Conservation (phyloP, 192 early-diverging fungal species). For the Gonapodya sp. region DNA sequence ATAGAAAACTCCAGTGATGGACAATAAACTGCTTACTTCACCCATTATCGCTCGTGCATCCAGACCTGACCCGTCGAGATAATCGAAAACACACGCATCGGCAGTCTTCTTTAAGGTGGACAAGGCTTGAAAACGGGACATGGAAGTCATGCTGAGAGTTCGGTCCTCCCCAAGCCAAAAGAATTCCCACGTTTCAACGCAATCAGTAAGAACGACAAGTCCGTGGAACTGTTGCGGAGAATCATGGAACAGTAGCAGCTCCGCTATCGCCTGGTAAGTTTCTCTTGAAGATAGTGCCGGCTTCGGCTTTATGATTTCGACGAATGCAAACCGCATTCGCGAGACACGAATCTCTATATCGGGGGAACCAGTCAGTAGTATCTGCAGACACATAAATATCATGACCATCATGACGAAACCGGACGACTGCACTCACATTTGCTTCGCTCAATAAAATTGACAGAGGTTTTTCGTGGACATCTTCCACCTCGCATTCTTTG, state of each 20-base stretch:
- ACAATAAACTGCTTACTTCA: conserved; percentile 4
- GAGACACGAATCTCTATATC: neutral
- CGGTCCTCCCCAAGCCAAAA: conserved; percentile 3
- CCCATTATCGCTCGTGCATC: conserved; percentile 1
- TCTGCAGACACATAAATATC: conserved; percentile 4
- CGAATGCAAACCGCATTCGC: conserved; percentile 3
- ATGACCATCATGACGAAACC: conserved; percentile 4
- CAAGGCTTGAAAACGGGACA: conserved; percentile 1
- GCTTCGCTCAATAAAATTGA: conserved; percentile 4
- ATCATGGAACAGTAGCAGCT: conserved; percentile 1
- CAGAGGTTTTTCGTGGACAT: neutral
- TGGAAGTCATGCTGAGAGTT: conserved; percentile 1
- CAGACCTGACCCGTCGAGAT: conserved; percentile 3
- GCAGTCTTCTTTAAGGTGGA: conserved; percentile 4
- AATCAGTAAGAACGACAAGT: conserved; percentile 4
- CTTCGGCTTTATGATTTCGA: conserved; percentile 1
- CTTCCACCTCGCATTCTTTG: conserved; percentile 1
- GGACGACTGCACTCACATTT: conserved; percentile 1
- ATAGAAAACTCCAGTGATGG: conserved; percentile 1
- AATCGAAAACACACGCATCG: conserved; percentile 4
- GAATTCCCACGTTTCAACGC: conserved; percentile 1
- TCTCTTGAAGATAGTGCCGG: neutral
- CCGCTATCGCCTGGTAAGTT: neutral
- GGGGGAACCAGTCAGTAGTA: conserved; percentile 3
- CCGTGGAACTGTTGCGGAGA: conserved; percentile 1